These are phyloP conservation scores for Anethum foeniculum DNA, from an alignment of 140 eudicot genomes.

Conservation along the genomic window DNA sequence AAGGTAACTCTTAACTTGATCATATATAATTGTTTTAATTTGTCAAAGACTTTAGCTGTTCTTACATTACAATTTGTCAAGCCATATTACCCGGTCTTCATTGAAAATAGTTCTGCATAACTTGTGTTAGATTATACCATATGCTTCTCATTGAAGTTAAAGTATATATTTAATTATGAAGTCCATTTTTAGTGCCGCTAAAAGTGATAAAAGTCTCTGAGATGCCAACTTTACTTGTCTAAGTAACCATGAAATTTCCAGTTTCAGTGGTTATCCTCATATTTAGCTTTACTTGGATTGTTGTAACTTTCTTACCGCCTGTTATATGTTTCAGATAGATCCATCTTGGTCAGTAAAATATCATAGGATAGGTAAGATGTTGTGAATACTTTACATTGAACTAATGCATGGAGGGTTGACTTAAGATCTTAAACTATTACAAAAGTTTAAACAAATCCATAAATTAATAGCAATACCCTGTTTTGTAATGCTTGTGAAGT, in stretches of 20 bases:
- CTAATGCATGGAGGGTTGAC: constrained; percentile 9
- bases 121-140: not conserved
- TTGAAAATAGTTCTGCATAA: not conserved
- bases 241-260: not conserved
- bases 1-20: not conserved
- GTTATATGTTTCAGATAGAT: not conserved
- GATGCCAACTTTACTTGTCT: not conserved
- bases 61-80: not conserved
- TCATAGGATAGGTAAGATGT: not conserved
- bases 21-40: too few relatives aligned
- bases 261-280: not conserved
- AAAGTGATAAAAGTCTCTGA: not conserved
- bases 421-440: not conserved
- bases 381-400: not conserved
- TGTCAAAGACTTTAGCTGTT: not conserved
- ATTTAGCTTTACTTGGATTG: not conserved
- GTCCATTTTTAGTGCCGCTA: not conserved
- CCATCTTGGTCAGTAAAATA: not conserved
- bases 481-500: constrained; percentile 2
- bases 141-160: constrained; percentile 3
- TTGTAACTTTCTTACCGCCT: not conserved
- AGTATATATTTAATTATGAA: not conserved
- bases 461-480: not conserved
- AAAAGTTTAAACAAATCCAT: not conserved
- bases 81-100: not conserved